Percentiles rank a stretch among this genome's conserved stretches.
These are phyloP conservation scores for Talaromyces sp. DNA, from an alignment of 2,329 filamentous ascomycete species.

Conservation along the genomic window DNA sequence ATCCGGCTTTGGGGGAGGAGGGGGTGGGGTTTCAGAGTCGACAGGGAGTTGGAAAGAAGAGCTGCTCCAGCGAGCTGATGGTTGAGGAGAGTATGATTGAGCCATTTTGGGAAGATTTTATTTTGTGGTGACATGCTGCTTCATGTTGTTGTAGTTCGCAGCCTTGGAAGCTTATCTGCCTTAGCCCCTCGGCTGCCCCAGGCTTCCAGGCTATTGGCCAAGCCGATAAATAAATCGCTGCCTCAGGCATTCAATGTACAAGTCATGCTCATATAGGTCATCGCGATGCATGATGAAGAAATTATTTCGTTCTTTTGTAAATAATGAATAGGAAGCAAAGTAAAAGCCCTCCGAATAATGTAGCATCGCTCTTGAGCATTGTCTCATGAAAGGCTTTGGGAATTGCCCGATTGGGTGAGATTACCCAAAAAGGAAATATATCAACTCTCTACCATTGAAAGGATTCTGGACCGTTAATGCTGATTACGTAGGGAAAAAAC, in stretches of 20 bases:
- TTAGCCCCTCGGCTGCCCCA: background rate
- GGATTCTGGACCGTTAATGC: no score
- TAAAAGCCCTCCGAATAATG: no score
- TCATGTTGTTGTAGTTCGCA: background rate
- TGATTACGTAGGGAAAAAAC: no score
- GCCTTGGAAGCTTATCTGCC: background rate
- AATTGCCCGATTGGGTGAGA: background rate
- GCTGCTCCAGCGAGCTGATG: slow-evolving; percentile 21
- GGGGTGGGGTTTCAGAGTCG: slow-evolving; percentile 56
- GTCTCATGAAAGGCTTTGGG: no score
- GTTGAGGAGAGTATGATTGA: slow-evolving; percentile 22
- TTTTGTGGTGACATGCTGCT: background rate
- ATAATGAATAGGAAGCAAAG: no score
- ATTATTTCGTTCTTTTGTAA: no score
- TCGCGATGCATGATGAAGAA: no score
- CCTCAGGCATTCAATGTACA: background rate
- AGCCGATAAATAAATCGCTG: background rate
- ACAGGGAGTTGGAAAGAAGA: slow-evolving; percentile 22
- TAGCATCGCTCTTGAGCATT: no score
- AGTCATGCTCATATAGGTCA: no score
- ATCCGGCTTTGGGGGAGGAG: slow-evolving; percentile 66
- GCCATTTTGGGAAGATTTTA: slow-evolving; percentile 1
- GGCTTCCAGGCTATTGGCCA: background rate
- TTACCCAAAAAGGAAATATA: slow-evolving; percentile 15
- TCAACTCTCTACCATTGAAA: background rate